Base-by-base conservation (phyloP, 2,329 filamentous ascomycete genomes). In the Fusarium buxicola region DNA sequence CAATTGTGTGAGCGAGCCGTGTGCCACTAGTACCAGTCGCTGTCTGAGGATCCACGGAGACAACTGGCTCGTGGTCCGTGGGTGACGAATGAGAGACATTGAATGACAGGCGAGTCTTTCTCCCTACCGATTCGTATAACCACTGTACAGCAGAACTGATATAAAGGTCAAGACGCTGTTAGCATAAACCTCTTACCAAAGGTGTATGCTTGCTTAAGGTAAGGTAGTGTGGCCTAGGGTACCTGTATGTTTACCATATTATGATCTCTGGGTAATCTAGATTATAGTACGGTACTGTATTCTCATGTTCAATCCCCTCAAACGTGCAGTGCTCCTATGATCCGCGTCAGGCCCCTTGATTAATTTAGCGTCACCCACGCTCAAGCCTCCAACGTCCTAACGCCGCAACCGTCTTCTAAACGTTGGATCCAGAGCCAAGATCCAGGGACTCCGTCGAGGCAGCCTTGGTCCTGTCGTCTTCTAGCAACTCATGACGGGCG, bases 351-450 rank as follows among this genome's bases (percentile, higher is more conserved):
- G 16, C 8, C 46, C 45, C 15, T 40, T 18, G 7, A 9, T 9
- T 15, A 21, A 21, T 21, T 32, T 65, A 46, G 61, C 31, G 54
- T 49, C 16, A 36, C 24, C 52, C 56, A 39, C 61, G 25, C 28
- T 11, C 45, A 47, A 40, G 30, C 40, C 31, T 38, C 34, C 32
- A 47, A 35, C 43, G 27, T 32, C 32, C 47, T 48, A 21, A 65
- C 61, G 52, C 61, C 61, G 52, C 34, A 65, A 47, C 61, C 52
- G 39, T 39, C 57, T n/a, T 30, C n/a, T 18, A 28, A 52, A 30
- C 32, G n/a, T 46, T 55, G 25, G 49, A 38, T 6, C 21, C 21
- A 36, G 36, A 36, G 39, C 31, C 54, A 55, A 25, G 45, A 46
- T 44, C n/a, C 21, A 15, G 10, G 12, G n/a, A n/a, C 34, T 15